Percentiles rank a stretch among this genome's conserved stretches.
phyloP scores from a whole-genome alignment of 305 asterid genomes.

The Petunia hybrid region DNA sequence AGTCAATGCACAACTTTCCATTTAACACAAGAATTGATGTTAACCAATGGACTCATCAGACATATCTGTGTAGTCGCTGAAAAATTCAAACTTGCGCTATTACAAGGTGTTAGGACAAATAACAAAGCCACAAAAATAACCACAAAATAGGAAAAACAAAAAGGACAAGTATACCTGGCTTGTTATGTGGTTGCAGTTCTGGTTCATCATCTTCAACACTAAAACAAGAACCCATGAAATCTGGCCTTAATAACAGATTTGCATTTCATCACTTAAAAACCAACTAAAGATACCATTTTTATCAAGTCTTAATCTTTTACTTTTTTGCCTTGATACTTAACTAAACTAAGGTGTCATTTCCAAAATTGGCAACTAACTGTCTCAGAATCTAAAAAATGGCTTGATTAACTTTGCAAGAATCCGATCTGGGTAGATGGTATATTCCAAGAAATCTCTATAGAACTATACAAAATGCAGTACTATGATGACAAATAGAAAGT shows the following conservation, averaged over 20 bases:
- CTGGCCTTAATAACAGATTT: constrained; percentile 34
- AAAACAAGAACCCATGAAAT: constrained; percentile 54
- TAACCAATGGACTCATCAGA: constrained; percentile 9
- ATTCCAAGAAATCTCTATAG: background rate
- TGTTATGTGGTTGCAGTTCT: constrained; percentile 39
- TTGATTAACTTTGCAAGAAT: constrained; percentile 6
- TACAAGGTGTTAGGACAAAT: constrained; percentile 14
- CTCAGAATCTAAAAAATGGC: background rate
- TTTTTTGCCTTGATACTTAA: constrained; percentile 9
- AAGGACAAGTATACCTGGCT: constrained; percentile 43
- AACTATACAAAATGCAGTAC: background rate
- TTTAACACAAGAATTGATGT: background rate
- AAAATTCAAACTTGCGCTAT: constrained; percentile 5
- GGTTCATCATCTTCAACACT: constrained; percentile 53
- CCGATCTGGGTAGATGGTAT: constrained; percentile 31
- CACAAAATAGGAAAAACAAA: background rate
- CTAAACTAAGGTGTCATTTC: constrained; percentile 5
- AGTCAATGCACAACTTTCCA: background rate
- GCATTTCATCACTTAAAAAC: constrained; percentile 32
- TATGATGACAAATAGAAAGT: background rate
- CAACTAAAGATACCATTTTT: constrained; percentile 20
- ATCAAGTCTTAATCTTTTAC: background rate
- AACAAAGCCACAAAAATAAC: background rate
- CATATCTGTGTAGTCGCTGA: background rate
- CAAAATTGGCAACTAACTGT: background rate